These are phyloP conservation scores for Lippia alba DNA, from an alignment of 305 asterid species.

Conservation along the genomic window DNA sequence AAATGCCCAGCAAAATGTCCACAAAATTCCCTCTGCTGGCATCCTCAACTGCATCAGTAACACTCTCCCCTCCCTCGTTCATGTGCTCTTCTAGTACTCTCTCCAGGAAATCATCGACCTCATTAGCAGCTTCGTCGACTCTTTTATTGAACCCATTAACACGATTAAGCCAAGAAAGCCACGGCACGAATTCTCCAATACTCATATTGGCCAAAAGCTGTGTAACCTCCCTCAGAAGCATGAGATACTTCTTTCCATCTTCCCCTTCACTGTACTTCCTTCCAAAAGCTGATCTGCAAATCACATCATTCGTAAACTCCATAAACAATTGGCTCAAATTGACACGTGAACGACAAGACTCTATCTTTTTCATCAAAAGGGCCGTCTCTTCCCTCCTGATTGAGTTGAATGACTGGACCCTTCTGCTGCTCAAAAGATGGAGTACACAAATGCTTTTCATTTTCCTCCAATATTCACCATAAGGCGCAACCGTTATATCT, in stretches of 20 bases:
- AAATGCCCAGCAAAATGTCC: slow-evolving; percentile 52
- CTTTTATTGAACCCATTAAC: slow-evolving; percentile 44
- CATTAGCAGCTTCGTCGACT: slow-evolving; percentile 35
- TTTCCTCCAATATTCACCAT: slow-evolving; percentile 46
- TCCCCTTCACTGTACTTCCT: slow-evolving; percentile 47
- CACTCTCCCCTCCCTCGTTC: too few species aligned
- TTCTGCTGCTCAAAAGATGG: slow-evolving; percentile 40
- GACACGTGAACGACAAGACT: slow-evolving; percentile 18
- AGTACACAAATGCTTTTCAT: slow-evolving; percentile 40
- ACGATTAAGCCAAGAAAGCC: slow-evolving; percentile 47
- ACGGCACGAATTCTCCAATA: slow-evolving; percentile 46
- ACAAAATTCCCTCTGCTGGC: slow-evolving; percentile 44
- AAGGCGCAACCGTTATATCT: slow-evolving; percentile 38
- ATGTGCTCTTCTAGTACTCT: slow-evolving; percentile 42
- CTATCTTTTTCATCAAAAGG: slow-evolving; percentile 34
- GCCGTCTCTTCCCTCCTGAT: slow-evolving; percentile 40
- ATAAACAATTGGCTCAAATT: slow-evolving; percentile 45
- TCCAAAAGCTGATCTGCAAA: too few species aligned
- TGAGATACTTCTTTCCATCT: slow-evolving; percentile 41
- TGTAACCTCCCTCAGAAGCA: slow-evolving; percentile 39
- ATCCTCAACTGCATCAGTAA: not conserved
- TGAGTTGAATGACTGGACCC: slow-evolving; percentile 36
- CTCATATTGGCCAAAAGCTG: slow-evolving; percentile 31
- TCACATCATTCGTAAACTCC: slow-evolving; percentile 40
- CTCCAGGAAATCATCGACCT: too few species aligned